These are phyloP conservation scores for Pichia ethanolica DNA, from an alignment of 805 yeast genomes.

Conservation along the genomic window DNA sequence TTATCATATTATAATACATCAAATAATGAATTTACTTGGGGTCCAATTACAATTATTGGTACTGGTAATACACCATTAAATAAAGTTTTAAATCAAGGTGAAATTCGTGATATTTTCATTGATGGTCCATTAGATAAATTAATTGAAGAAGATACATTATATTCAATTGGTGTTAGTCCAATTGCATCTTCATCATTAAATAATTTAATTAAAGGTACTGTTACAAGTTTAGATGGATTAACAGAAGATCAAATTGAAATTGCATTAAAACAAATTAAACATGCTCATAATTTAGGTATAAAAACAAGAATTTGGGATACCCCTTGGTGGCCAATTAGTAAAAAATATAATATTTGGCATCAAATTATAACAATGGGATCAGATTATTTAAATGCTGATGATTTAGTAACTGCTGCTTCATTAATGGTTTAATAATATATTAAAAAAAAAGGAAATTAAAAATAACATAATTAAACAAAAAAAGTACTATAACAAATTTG, in stretches of 20 bases:
- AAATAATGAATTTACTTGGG: constrained; percentile 30
- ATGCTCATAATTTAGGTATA: constrained; percentile 44
- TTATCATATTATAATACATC: constrained; percentile 41
- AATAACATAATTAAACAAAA: too few relatives aligned
- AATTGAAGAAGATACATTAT: constrained; percentile 2
- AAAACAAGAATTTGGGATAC: constrained; percentile 67
- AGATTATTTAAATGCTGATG: constrained; percentile 60
- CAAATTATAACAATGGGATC: constrained; percentile 41
- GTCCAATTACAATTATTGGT: constrained; percentile 55
- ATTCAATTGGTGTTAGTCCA: constrained; percentile 21
- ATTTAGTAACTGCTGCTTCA: constrained; percentile 27
- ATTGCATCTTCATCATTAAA: constrained; percentile 30
- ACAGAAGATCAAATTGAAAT: constrained; percentile 25
- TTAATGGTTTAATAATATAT: background rate
- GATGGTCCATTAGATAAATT: constrained; percentile 43
- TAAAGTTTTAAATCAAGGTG: constrained; percentile 19
- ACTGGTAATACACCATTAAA: constrained; percentile 59
- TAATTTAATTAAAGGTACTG: constrained; percentile 19
- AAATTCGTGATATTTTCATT: constrained; percentile 33
- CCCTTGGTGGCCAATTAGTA: constrained; percentile 53
- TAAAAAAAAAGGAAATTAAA: background rate
- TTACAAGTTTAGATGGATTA: constrained; percentile 24
- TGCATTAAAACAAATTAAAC: constrained; percentile 25
- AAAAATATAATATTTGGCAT: constrained; percentile 41
- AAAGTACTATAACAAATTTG: too few relatives aligned